Evolutionary conservation across 2,329 filamentous ascomycete genomes (phyloP).

Genomic region (Neonectria neomacrospora): DNA sequence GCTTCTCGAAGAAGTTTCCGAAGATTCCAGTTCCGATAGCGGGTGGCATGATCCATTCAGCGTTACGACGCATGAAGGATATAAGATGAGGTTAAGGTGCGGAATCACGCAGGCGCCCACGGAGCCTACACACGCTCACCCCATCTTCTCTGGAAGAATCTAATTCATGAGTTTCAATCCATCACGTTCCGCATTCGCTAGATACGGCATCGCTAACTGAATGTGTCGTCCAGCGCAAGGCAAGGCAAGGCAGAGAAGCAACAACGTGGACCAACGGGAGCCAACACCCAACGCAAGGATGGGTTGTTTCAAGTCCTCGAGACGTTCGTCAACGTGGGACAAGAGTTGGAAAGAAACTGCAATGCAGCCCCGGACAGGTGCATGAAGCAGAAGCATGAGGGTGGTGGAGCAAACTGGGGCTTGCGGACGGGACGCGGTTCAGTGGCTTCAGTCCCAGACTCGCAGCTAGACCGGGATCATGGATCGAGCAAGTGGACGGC

Average conservation of each 20-base stretch:
- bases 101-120: constrained; percentile 10
- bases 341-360: constrained; percentile 20
- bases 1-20: constrained; percentile 28
- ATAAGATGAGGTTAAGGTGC: constrained; percentile 24
- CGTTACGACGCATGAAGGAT: constrained; percentile 23
- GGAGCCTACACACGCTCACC: background rate
- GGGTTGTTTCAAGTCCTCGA: constrained; percentile 29
- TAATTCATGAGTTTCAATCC: background rate
- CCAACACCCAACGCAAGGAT: constrained; percentile 21
- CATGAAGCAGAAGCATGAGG: constrained; percentile 36
- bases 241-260: background rate
- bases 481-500: constrained; percentile 13
- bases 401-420: constrained; percentile 21
- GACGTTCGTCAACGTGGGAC: constrained; percentile 26
- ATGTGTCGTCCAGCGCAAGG: background rate
- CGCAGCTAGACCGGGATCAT: constrained; percentile 23
- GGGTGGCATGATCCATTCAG: constrained; percentile 24
- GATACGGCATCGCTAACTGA: background rate
- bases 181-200: background rate
- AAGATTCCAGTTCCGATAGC: constrained; percentile 11
- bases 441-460: constrained; percentile 8
- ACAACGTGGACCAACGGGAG: constrained; percentile 26
- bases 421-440: constrained; percentile 6
- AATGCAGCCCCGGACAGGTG: constrained; percentile 23
- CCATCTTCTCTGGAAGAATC: background rate